A percentile compares a stretch with the other conserved stretches of the same genome.
phyloP scores from a whole-genome alignment of 805 yeast genomes.

The Yamadazyma paraphyllophila region DNA sequence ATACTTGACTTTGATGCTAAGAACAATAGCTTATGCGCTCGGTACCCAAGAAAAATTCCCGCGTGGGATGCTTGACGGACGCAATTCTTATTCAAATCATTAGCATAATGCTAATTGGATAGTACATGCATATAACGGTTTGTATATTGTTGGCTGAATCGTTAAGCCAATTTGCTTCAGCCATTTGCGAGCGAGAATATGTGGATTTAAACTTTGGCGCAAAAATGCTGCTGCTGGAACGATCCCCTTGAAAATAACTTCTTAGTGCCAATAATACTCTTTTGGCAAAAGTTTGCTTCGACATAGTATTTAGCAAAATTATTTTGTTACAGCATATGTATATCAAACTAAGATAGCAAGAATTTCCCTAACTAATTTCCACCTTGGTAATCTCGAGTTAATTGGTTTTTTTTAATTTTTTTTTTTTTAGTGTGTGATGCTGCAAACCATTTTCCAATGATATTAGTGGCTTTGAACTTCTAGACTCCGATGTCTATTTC shows the following conservation, averaged over 20 bases:
- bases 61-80: neutral
- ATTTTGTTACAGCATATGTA: neutral
- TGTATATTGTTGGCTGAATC: neutral
- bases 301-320: neutral
- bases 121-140: neutral
- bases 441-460: slow-evolving; percentile 3
- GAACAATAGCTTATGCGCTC: neutral
- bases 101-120: neutral
- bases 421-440: neutral
- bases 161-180: neutral
- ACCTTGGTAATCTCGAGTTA: no score
- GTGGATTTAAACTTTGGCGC: neutral
- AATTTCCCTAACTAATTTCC: neutral
- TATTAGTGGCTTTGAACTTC: neutral
- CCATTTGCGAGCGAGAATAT: neutral
- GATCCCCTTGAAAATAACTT: neutral
- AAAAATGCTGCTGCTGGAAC: neutral
- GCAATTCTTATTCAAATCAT: neutral
- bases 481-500: slow-evolving; percentile 38
- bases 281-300: neutral
- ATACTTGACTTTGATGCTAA: neutral
- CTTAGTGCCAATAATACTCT: neutral
- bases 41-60: neutral
- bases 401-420: neutral
- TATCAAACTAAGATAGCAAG: neutral